Percentiles rank a stretch among this genome's conserved stretches.
phyloP scores from a whole-genome alignment of 192 early-diverging fungal genomes.

The Mortierella hygrophila region DNA sequence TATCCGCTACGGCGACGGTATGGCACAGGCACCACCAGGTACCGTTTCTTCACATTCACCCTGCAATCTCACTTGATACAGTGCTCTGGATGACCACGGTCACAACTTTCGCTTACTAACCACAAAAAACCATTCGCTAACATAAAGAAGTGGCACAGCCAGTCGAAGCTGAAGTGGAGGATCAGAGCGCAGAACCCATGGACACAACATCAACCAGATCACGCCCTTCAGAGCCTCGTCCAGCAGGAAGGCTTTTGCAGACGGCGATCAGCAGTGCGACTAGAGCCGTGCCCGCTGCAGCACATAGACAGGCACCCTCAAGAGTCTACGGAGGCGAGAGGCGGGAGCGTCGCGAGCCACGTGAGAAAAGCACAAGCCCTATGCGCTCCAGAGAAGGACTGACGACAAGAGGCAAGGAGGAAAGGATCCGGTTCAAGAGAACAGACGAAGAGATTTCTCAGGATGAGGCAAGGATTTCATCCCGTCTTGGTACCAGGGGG shows the following conservation, averaged over 20 bases:
- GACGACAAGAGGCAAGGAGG: constrained; percentile 8
- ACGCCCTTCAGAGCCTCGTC: constrained; percentile 4
- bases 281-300: constrained; percentile 8
- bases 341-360: constrained; percentile 1
- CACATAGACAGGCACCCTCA: constrained; percentile 32
- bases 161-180: neutral
- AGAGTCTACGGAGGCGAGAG: constrained; percentile 34
- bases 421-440: constrained; percentile 37
- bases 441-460: constrained; percentile 23
- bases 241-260: constrained; percentile 33
- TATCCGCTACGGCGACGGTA: neutral
- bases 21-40: constrained; percentile 12
- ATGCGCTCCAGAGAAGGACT: constrained; percentile 29
- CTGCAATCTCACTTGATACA: neutral
- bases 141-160: neutral
- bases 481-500: constrained; percentile 28
- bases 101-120: too few species aligned
- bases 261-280: constrained; percentile 44
- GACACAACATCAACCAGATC: constrained; percentile 9
- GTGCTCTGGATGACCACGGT: too few species aligned
- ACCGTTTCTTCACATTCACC: neutral
- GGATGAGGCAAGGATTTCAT: constrained; percentile 30
- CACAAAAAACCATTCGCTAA: neutral
- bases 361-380: constrained; percentile 33
- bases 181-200: constrained; percentile 9